phyloP scores from a whole-genome alignment of 495 filamentous ascomycete genomes.

The Lepraria neglecta region DNA sequence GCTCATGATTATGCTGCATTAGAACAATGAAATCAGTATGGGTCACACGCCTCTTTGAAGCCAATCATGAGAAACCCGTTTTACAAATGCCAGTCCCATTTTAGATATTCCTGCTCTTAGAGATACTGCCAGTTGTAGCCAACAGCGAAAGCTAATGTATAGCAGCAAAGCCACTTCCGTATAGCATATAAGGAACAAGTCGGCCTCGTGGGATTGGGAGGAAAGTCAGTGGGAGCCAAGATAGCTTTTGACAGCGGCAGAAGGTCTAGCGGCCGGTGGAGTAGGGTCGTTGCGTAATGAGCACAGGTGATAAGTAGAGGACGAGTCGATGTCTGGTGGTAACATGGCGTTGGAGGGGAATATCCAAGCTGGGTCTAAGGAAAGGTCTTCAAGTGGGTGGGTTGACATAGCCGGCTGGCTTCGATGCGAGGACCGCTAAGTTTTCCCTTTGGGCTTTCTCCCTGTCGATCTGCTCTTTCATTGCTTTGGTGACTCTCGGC shows the following conservation, averaged over 20 bases:
- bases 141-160: not conserved
- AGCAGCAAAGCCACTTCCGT: not conserved
- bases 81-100: not conserved
- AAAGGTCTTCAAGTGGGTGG: not conserved
- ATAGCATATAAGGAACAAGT: not conserved
- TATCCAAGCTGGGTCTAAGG: not conserved
- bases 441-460: conserved; percentile 67
- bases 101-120: not conserved
- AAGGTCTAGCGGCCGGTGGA: not conserved
- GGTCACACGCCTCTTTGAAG: not conserved
- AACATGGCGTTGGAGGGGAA: not conserved
- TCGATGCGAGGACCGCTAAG: conserved; percentile 30
- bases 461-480: conserved; percentile 45
- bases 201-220: no score
- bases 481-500: conserved; percentile 72
- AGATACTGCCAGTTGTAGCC: not conserved
- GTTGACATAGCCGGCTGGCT: conserved; percentile 25
- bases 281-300: not conserved
- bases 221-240: not conserved
- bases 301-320: not conserved
- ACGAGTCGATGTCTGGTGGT: not conserved
- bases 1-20: not conserved
- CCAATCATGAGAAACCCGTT: not conserved
- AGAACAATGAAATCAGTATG: not conserved
- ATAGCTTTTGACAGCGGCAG: not conserved